These are phyloP conservation scores for Rhizophagus sp. DNA, from an alignment of 192 early-diverging fungal species.

Conservation along the genomic window DNA sequence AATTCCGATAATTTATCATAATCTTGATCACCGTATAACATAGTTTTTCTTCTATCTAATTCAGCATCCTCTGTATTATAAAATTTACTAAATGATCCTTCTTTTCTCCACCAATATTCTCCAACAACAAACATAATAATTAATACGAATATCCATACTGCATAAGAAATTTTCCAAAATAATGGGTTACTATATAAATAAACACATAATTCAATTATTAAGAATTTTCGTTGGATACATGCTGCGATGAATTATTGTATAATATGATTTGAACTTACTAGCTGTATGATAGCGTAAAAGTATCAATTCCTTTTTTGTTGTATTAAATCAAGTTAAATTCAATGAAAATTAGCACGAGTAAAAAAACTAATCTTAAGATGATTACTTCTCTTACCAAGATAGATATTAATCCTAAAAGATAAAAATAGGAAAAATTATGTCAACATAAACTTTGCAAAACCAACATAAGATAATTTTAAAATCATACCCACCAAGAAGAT, in stretches of 20 bases:
- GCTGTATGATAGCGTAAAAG: background rate
- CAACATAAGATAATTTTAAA: background rate
- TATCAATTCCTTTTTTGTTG: background rate
- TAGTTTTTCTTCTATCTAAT: background rate
- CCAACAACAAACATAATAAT: background rate
- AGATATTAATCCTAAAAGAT: conserved; percentile 10
- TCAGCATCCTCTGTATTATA: background rate
- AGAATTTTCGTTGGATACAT: background rate
- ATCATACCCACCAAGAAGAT: conserved; percentile 10
- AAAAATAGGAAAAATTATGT: background rate
- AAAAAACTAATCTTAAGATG: background rate
- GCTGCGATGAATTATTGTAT: no score
- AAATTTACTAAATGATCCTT: background rate
- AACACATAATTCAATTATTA: background rate
- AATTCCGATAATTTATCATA: background rate
- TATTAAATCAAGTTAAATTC: background rate
- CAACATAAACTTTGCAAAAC: background rate
- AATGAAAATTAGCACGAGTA: background rate
- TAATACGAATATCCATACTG: background rate
- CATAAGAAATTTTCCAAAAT: background rate
- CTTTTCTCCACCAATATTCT: conserved; percentile 4
- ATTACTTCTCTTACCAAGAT: background rate
- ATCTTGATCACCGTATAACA: background rate
- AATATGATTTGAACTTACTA: background rate
- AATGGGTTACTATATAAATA: background rate